Conservation (phyloP, 805 yeast genomes). For the Candida namnaoensis region DNA sequence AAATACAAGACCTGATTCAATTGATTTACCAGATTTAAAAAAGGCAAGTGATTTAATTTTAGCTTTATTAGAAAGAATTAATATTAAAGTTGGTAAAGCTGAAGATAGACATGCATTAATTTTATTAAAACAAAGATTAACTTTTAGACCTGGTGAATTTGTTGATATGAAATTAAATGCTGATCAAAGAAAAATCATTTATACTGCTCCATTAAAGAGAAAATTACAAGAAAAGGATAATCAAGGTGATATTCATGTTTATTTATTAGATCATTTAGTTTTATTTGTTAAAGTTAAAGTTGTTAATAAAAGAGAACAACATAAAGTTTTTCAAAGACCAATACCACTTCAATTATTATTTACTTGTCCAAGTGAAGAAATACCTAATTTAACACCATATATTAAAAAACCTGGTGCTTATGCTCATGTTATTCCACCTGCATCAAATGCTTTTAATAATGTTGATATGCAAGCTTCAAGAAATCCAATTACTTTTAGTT, state of each 20-base stretch:
- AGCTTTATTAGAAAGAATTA: conserved; percentile 60
- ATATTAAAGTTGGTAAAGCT: conserved; percentile 86
- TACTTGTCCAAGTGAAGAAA: conserved; percentile 70
- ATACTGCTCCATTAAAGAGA: conserved; percentile 69
- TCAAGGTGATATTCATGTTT: conserved; percentile 76
- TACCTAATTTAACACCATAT: conserved; percentile 46
- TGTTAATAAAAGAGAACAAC: conserved; percentile 84
- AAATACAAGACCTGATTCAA: conserved; percentile 72
- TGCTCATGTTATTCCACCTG: conserved; percentile 16
- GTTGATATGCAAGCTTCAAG: conserved; percentile 12
- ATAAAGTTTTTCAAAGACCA: conserved; percentile 85
- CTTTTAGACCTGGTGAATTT: conserved; percentile 74
- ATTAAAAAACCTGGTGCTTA: conserved; percentile 25
- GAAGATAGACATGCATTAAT: conserved; percentile 87
- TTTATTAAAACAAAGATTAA: conserved; percentile 76
- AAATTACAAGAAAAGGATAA: conserved; percentile 66
- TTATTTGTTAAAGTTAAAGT: conserved; percentile 79
- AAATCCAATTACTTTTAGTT: conserved; percentile 39
- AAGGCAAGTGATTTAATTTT: conserved; percentile 71
- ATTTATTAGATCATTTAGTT: conserved; percentile 81
- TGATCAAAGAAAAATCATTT: conserved; percentile 70
- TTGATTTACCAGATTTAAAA: conserved; percentile 43
- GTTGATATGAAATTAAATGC: conserved; percentile 80
- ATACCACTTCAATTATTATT: conserved; percentile 72
- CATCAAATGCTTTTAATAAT: conserved; percentile 2